A percentile compares a stretch with the other conserved stretches of the same genome.
Conservation (phyloP, 2,329 filamentous ascomycete genomes). For the Hawksworthiomyces lignivorus region DNA sequence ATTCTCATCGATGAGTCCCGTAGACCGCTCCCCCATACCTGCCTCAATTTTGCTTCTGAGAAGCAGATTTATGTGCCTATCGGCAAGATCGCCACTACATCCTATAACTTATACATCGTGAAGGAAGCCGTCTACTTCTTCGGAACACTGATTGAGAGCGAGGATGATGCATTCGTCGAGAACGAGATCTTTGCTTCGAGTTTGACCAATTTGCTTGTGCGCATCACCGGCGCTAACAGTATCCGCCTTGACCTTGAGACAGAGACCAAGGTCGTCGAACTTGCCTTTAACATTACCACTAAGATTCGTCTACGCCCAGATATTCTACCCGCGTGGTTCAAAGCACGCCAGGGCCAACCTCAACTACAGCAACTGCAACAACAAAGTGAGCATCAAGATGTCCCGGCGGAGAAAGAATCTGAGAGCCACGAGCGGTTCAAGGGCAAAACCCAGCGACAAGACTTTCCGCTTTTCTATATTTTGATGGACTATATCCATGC, state of each 20-base stretch:
- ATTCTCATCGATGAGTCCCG: conserved; percentile 86
- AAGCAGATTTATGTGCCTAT: conserved; percentile 87
- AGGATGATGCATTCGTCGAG: conserved; percentile 90
- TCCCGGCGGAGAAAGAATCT: conserved; percentile 27
- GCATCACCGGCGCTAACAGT: conserved; percentile 66
- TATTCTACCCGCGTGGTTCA: conserved; percentile 89
- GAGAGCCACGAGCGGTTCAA: conserved; percentile 73
- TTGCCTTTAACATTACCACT: conserved; percentile 92
- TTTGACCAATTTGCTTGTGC: conserved; percentile 76
- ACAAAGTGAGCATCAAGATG: not conserved
- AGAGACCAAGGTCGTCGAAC: conserved; percentile 81
- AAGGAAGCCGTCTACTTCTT: conserved; percentile 80
- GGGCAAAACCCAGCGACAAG: conserved; percentile 77
- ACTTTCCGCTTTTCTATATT: conserved; percentile 93
- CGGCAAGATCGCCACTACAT: conserved; percentile 78
- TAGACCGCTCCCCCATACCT: conserved; percentile 81
- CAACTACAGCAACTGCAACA: conserved; percentile 14
- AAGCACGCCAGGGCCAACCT: conserved; percentile 38
- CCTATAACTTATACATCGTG: conserved; percentile 78
- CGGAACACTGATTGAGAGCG: conserved; percentile 86
- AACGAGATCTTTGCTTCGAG: conserved; percentile 79
- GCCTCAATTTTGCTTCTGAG: conserved; percentile 76
- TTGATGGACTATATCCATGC: conserved; percentile 95
- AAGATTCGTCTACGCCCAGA: conserved; percentile 87
- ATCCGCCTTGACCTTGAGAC: conserved; percentile 71